Conservation (phyloP, 345 rosid species). For the Bruguiera parviflora region DNA sequence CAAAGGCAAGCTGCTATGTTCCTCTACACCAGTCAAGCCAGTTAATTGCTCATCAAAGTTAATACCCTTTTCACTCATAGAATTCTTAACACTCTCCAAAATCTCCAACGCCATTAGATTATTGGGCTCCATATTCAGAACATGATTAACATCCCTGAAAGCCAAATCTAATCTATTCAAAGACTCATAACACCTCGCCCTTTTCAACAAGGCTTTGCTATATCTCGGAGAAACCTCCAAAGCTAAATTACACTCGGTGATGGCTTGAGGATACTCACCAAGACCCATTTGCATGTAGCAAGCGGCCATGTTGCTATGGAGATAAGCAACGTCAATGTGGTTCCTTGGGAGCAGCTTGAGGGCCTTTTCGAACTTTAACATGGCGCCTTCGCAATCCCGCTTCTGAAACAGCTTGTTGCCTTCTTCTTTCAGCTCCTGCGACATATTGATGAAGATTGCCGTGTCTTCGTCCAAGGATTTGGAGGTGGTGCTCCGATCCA, state of each 20-base stretch:
- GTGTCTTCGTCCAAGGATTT: conserved; percentile 91
- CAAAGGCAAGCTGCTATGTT: conserved; percentile 32
- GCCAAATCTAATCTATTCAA: conserved; percentile 86
- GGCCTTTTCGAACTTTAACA: conserved; percentile 88
- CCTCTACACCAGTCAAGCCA: conserved; percentile 40
- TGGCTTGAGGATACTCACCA: conserved; percentile 93
- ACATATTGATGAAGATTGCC: conserved; percentile 78
- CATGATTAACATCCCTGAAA: conserved; percentile 73
- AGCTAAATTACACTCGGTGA: conserved; percentile 80
- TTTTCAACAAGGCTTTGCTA: conserved; percentile 75
- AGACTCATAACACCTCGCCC: conserved; percentile 81
- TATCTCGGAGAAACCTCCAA: conserved; percentile 87
- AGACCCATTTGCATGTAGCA: conserved; percentile 97
- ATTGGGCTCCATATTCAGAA: conserved; percentile 77
- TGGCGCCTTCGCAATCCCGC: conserved; percentile 95
- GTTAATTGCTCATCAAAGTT: conserved; percentile 61
- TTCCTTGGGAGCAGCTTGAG: conserved; percentile 77
- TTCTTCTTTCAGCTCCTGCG: conserved; percentile 96
- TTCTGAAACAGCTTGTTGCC: conserved; percentile 79
- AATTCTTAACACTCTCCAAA: conserved; percentile 60
- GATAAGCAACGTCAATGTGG: conserved; percentile 78
- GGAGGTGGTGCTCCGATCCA: conserved; percentile 44
- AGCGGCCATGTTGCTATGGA: conserved; percentile 80
- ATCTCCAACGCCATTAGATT: conserved; percentile 70
- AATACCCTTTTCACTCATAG: conserved; percentile 62